Percentiles rank a stretch among this genome's conserved stretches.
Conservation (phyloP, 306 rosid genomes). For the Cucumis sativus region Cucumber_9930_V3 NC_026657.2:6902001-6902500, state of each 20-base stretch:
- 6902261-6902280: neutral
- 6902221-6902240: neutral
- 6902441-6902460: neutral
- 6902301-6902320: neutral
- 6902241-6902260: neutral
- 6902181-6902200: too few species aligned
- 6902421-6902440: neutral
- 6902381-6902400: neutral
- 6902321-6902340: neutral
- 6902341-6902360: neutral
- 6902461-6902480: neutral
- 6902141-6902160: too few species aligned
- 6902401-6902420: neutral
- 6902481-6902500: neutral
- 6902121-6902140: too few species aligned
- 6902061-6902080: neutral
- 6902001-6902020: neutral
- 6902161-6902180: too few species aligned
- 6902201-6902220: too few species aligned
- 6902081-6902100: neutral
- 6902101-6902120: too few species aligned
- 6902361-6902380: neutral
- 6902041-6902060: neutral
- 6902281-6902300: neutral
- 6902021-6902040: neutral